These are phyloP conservation scores for Chlorencoelia australis DNA, from an alignment of 2,329 filamentous ascomycete species.

Conservation along the genomic window DNA sequence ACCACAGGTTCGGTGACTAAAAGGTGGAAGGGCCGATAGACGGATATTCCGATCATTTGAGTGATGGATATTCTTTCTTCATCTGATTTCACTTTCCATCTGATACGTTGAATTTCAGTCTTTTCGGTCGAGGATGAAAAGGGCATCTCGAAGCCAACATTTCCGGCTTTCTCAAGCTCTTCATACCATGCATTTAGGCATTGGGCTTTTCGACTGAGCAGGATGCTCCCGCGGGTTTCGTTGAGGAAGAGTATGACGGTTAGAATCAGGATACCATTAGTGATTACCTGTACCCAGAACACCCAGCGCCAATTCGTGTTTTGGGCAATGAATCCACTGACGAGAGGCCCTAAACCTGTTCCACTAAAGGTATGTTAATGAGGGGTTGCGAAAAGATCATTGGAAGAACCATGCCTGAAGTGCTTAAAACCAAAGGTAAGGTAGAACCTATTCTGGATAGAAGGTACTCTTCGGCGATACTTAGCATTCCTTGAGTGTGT, in stretches of 20 bases:
- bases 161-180: conserved; percentile 46
- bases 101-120: conserved; percentile 42
- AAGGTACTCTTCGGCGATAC: no score
- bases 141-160: conserved; percentile 41
- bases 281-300: conserved; percentile 76
- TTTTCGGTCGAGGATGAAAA: conserved; percentile 16
- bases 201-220: conserved; percentile 66
- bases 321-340: conserved; percentile 59
- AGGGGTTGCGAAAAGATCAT: no score
- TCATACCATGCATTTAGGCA: conserved; percentile 73
- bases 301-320: conserved; percentile 72
- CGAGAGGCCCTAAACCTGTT: conserved; percentile 67
- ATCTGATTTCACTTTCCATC: conserved; percentile 73
- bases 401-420: no score
- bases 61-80: conserved; percentile 60
- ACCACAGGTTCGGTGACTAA: conserved; percentile 69
- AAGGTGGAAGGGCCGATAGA: conserved; percentile 69
- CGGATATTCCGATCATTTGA: conserved; percentile 62
- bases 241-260: conserved; percentile 61
- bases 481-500: no score
- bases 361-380: no score
- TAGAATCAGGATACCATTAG: conserved; percentile 51
- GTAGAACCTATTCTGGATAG: no score
- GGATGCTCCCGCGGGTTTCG: conserved; percentile 72
- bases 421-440: no score